Percentiles rank a stretch among this genome's conserved stretches.
phyloP scores from a whole-genome alignment of 768 basidiomycete genomes.

The Phaeolepiota aurea region DNA sequence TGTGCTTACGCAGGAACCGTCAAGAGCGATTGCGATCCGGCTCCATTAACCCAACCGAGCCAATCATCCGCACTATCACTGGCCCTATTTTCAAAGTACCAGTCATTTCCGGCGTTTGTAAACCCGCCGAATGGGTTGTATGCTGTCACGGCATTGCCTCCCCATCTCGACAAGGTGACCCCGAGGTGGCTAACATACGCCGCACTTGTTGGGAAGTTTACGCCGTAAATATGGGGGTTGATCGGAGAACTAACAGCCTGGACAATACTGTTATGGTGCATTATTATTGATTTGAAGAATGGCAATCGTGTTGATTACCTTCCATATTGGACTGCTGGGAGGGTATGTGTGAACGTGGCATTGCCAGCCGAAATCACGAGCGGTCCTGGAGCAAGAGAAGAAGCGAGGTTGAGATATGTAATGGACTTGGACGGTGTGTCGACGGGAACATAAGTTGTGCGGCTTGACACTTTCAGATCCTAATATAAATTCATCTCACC shows the following conservation, averaged over 20 bases:
- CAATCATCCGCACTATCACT: conserved; percentile 37
- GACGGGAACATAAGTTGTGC: conserved; percentile 29
- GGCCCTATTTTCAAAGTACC: conserved; percentile 49
- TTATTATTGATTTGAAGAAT: background rate
- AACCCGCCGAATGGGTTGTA: conserved; percentile 44
- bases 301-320: conserved; percentile 17
- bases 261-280: conserved; percentile 21
- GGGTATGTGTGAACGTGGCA: conserved; percentile 27
- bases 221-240: conserved; percentile 40
- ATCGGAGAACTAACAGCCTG: conserved; percentile 28
- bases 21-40: conserved; percentile 33
- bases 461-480: conserved; percentile 17
- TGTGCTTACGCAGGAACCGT: conserved; percentile 42
- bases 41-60: conserved; percentile 37
- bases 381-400: conserved; percentile 29
- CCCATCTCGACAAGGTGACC: conserved; percentile 43
- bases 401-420: conserved; percentile 37
- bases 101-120: conserved; percentile 46
- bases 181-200: conserved; percentile 39
- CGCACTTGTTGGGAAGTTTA: conserved; percentile 43
- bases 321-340: conserved; percentile 34
- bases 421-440: conserved; percentile 39
- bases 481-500: too few relatives aligned
- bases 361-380: conserved; percentile 33
- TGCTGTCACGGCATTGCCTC: conserved; percentile 46